Base-by-base conservation (phyloP, 139 green algal genomes). In the Chlorella sp. region DNA sequence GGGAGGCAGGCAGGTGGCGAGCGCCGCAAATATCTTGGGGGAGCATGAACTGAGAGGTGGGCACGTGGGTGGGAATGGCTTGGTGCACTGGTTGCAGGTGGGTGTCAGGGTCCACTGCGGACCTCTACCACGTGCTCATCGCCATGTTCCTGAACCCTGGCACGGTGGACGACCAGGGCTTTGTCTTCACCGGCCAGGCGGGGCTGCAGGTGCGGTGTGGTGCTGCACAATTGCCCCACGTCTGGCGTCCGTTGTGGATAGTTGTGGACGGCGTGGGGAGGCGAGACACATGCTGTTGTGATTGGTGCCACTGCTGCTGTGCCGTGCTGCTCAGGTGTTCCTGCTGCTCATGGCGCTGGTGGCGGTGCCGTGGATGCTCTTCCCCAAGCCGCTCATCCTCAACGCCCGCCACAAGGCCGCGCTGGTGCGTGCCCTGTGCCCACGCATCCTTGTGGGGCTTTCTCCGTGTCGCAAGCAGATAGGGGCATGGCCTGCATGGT, bases 111-210 rank as follows among this genome's bases (percentile, higher is more conserved):
- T 88, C 79, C 22, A 87, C 67, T 5, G 89, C 91, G 3, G 95
- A 99, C 82, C 88, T 99, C 35, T 99, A 99, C 83, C 91, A 97
- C 75, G 87, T 97, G 59, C 90, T 99, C 83, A 99, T 99, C 86
- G 93, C 96, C 90, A 98, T 99, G 95, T 99, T 99, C 87, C 89
- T 99, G 10, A 77, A 63, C 14, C 95, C 95, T 2, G 88, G 88
- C 70, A 80, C 89, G 35, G 73, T 64, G 5, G 67, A 79, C 31
- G 73, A 75, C 70, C 29, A 72, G 30, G 78, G 67, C 33, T 60
- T 73, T 32, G 66, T 93, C 5, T 93, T 89, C 70, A 31, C 30
- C 23, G 87, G 85, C 4, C 88, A 93, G 71, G 62, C 64, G 27
- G 61, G 35, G 1, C 5, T 78, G 32, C 73, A 78, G 66, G 65